phyloP scores from a whole-genome alignment of 345 rosid genomes.

The Viola odorata region DNA sequence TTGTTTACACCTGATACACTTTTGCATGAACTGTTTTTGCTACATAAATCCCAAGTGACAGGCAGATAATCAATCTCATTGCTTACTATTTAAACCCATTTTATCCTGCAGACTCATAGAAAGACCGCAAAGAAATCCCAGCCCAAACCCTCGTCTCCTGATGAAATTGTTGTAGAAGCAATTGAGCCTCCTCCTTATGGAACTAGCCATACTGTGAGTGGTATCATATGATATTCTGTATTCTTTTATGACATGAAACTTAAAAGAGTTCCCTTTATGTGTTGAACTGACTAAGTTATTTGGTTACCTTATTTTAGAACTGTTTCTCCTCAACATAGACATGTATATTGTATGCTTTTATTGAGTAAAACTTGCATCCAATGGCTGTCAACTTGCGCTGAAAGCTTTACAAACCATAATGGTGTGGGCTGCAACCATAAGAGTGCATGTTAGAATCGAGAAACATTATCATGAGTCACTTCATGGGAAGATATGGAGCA shows the following conservation, averaged over 20 bases:
- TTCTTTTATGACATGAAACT: background rate
- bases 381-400: too few species aligned
- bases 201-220: conserved; percentile 60
- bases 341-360: background rate
- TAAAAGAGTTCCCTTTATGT: background rate
- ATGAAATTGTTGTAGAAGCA: conserved; percentile 36
- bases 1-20: too few species aligned
- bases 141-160: conserved; percentile 26
- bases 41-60: background rate
- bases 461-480: too few species aligned
- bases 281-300: too few species aligned
- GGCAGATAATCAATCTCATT: background rate
- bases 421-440: too few species aligned
- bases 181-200: conserved; percentile 64
- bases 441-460: too few species aligned
- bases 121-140: conserved; percentile 45
- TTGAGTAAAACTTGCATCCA: background rate
- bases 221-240: background rate
- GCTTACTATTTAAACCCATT: conserved; percentile 12
- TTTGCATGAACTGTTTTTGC: too few species aligned
- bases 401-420: too few species aligned
- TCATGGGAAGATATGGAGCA: too few species aligned
- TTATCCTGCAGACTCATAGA: conserved; percentile 68
- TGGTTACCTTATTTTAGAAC: too few species aligned
- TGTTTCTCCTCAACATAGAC: too few species aligned